These are phyloP conservation scores for Monosporascus sp. DNA, from an alignment of 2,329 filamentous ascomycete genomes.

Conservation along the genomic window DNA sequence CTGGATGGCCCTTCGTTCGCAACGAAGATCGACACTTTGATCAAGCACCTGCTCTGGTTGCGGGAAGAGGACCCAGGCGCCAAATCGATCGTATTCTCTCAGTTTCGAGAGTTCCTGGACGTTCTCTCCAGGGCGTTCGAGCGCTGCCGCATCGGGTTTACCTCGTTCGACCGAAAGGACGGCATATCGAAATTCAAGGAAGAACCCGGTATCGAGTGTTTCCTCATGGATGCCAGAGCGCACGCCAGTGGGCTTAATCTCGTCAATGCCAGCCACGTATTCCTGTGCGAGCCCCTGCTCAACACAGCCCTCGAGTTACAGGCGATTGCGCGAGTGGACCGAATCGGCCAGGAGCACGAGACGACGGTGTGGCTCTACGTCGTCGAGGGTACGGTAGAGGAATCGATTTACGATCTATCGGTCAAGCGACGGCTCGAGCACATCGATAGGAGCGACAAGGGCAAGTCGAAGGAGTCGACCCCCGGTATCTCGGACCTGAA, in stretches of 20 bases:
- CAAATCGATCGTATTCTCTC: constrained; percentile 92
- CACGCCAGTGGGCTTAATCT: constrained; percentile 88
- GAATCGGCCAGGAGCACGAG: constrained; percentile 82
- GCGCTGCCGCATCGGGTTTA: constrained; percentile 67
- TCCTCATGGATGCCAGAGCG: constrained; percentile 83
- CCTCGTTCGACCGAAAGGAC: constrained; percentile 61
- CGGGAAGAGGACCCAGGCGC: constrained; percentile 77
- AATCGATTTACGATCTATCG: constrained; percentile 84
- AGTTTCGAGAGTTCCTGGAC: constrained; percentile 61
- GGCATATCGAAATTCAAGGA: constrained; percentile 74
- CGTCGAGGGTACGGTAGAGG: constrained; percentile 84
- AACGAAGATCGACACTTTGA: constrained; percentile 82
- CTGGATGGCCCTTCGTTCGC: constrained; percentile 71
- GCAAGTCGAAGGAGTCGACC: constrained; percentile 35
- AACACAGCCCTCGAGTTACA: constrained; percentile 93
- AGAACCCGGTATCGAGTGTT: constrained; percentile 70
- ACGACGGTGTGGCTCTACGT: constrained; percentile 97
- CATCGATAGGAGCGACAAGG: constrained; percentile 47
- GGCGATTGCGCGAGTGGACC: constrained; percentile 89
- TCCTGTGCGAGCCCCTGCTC: constrained; percentile 88
- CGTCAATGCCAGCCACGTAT: constrained; percentile 89
- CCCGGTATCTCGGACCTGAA: constrained; percentile 52
- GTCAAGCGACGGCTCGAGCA: constrained; percentile 75
- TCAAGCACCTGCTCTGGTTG: constrained; percentile 80
- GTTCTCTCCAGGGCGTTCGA: constrained; percentile 68